Conservation (phyloP, 208 protist genomes). For the Trypanosoma mega region DNA sequence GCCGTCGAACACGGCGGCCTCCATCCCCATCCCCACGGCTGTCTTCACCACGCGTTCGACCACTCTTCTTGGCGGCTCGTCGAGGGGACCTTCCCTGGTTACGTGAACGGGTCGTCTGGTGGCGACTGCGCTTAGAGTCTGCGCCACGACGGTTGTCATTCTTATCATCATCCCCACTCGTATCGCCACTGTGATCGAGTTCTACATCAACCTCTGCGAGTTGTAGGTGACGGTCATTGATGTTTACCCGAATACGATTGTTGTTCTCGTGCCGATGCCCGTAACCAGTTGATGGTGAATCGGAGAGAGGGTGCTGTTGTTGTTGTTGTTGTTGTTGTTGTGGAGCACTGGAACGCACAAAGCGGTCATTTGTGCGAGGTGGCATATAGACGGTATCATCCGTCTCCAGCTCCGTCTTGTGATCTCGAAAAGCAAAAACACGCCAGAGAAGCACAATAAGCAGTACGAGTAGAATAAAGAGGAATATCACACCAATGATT, state of each 20-base stretch:
- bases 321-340: neutral
- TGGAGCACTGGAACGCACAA: constrained; percentile 24
- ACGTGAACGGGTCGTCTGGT: no score
- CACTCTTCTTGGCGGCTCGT: no score
- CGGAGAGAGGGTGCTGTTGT: neutral
- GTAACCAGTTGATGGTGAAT: neutral
- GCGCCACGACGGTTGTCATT: no score
- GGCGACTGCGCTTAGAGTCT: no score
- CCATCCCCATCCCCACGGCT: neutral
- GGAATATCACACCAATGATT: constrained; percentile 74
- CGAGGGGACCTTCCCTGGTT: no score
- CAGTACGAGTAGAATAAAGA: constrained; percentile 71
- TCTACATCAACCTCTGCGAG: neutral
- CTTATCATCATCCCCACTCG: no score
- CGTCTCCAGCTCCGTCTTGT: neutral
- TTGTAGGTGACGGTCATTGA: constrained; percentile 30
- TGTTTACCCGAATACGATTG: constrained; percentile 41
- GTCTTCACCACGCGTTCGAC: neutral
- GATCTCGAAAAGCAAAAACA: constrained; percentile 38
- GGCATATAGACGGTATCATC: constrained; percentile 45
- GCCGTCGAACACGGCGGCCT: neutral
- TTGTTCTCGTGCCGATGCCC: neutral
- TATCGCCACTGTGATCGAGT: no score
- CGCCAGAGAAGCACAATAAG: constrained; percentile 63
- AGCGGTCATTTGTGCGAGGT: constrained; percentile 78